Evolutionary conservation across 2,329 filamentous ascomycete species (phyloP), one percentile per base, ranked within the genome.

Genomic region (Curvularia sp.): DNA sequence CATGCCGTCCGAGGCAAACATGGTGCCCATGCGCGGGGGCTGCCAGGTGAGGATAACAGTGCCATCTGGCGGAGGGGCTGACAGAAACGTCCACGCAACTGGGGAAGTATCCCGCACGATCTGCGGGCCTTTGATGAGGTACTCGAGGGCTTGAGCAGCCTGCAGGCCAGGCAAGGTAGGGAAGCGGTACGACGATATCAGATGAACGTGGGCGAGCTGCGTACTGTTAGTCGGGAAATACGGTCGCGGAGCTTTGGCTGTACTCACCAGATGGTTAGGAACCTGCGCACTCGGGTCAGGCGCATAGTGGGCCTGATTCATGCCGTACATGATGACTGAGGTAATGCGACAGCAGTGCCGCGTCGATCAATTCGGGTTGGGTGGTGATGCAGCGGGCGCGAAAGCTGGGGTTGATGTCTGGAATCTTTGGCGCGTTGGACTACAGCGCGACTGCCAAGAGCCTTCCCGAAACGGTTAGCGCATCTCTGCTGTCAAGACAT

Each of bases 81-180:
- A 88, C 56, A 98, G 86, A 76, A 94, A 97, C 46, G 90, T 93
- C 94, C 94, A 99, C 79, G 89, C 91, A 84, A 99, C 93, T 2
- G 94, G 87, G 49, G 93, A 89, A 64, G 88, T 84, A 72, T 96
- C 90, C 77, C 92, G 91, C 67, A 93, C 90, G 62, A 97, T 90
- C 73, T 91, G 89, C 8, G 93, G 92, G 39, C 93, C 93, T 70
- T 88, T 87, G 73, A 93, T 84, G 60, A 98, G 86, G 84, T 92
- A 94, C 71, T 91, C 89, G 61, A 92, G 89, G 26, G 94, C 91
- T 65, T 93, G 90, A 57, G 90, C 86, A 30, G 91, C 83, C 67
- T 89, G 87, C 66, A 96, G 83, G 52, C 86, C 85, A 50, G 87
- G 87, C 72, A 90, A 86, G 60, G 86, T 80, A 2, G 94, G 91